Evolutionary conservation across 495 filamentous ascomycete genomes (phyloP).

Genomic region (Zalerion maritima): DNA sequence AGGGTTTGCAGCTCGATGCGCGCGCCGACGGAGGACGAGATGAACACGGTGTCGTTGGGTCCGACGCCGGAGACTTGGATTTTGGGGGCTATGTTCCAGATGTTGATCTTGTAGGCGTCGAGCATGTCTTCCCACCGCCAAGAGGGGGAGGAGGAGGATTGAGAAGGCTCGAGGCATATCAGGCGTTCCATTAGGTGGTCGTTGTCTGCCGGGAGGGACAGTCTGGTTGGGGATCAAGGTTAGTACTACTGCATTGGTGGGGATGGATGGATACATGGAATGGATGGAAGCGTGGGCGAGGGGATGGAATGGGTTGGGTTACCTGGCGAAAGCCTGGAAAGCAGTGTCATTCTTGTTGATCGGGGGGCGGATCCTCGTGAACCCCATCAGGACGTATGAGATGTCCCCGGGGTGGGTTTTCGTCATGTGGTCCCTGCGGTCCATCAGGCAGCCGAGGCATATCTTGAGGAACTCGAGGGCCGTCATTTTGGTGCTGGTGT

Average conservation of each 20-base stretch:
- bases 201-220: slow-evolving; percentile 14
- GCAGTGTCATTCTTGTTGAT: slow-evolving; percentile 19
- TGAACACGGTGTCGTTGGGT: too few relatives aligned
- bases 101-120: slow-evolving; percentile 2
- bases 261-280: slow-evolving; percentile 24
- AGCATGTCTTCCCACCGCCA: slow-evolving; percentile 4
- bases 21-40: slow-evolving; percentile 10
- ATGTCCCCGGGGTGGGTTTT: too few relatives aligned
- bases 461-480: slow-evolving; percentile 24
- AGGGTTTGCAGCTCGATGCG: slow-evolving; percentile 9
- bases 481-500: slow-evolving; percentile 24
- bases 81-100: slow-evolving; percentile 3
- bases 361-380: slow-evolving; percentile 21
- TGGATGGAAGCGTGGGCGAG: slow-evolving; percentile 25
- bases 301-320: slow-evolving; percentile 29
- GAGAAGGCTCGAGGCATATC: slow-evolving; percentile 9
- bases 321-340: slow-evolving; percentile 32
- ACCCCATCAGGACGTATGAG: slow-evolving; percentile 32
- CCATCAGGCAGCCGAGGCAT: slow-evolving; percentile 10
- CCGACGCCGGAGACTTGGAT: too few relatives aligned
- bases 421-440: too few relatives aligned
- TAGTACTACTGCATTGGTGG: slow-evolving; percentile 18
- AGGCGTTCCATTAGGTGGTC: slow-evolving; percentile 11
- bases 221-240: slow-evolving; percentile 23
- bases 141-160: slow-evolving; percentile 2